Percentiles rank a stretch among this genome's conserved stretches.
phyloP scores from a whole-genome alignment of 352 stramenopile genomes.

The Globisporangium apiculatum region DNA sequence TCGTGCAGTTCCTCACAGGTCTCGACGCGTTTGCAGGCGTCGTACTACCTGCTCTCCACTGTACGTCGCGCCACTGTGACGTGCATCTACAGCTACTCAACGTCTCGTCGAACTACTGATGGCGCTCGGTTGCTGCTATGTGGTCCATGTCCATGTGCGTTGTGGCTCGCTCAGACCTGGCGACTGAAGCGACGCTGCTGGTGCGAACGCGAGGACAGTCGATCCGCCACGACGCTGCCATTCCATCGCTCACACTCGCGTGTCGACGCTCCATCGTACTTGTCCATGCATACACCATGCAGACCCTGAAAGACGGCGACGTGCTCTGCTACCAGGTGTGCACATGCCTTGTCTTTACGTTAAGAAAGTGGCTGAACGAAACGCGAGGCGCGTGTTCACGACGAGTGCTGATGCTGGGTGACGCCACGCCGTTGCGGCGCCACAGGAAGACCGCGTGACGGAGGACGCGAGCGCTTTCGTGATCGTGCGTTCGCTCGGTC shows the following conservation, averaged over 20 bases:
- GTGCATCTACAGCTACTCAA: too few relatives aligned
- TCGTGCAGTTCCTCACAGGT: conserved; percentile 37
- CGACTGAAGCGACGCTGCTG: conserved; percentile 43
- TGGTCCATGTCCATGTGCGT: too few relatives aligned
- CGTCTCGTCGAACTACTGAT: too few relatives aligned
- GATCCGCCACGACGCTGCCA: neutral
- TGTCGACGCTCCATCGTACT: too few relatives aligned
- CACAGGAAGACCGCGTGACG: conserved; percentile 38
- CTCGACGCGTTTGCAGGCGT: conserved; percentile 36
- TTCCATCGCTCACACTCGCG: neutral
- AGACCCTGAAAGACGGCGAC: conserved; percentile 55
- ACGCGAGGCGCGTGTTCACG: too few relatives aligned
- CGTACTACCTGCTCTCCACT: conserved; percentile 38
- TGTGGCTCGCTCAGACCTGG: conserved; percentile 26
- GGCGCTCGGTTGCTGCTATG: too few relatives aligned
- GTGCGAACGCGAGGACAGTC: conserved; percentile 14
- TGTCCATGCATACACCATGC: conserved; percentile 16
- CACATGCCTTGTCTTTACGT: too few relatives aligned
- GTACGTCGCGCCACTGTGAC: conserved; percentile 11
- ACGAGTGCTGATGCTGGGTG: too few relatives aligned
- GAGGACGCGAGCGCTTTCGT: conserved; percentile 32
- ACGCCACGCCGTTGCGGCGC: too few relatives aligned
- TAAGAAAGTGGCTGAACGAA: neutral
- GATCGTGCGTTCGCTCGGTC: conserved; percentile 22
- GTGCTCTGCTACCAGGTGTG: conserved; percentile 54